Base-by-base conservation (phyloP, 148 eudicot genomes). In the Pharnaceum exiguum region DNA sequence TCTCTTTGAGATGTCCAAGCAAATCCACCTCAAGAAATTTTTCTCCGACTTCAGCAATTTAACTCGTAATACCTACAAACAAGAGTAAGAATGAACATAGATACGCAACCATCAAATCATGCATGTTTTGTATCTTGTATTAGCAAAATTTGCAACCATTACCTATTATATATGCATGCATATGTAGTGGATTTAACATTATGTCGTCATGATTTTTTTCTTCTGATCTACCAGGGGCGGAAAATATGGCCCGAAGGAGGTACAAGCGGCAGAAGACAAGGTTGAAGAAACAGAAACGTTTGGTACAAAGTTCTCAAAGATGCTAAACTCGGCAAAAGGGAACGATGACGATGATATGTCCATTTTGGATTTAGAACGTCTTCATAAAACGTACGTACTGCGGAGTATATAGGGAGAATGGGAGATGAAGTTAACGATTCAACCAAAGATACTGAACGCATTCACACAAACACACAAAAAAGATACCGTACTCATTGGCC, bases 1-100 rank as follows among this genome's bases (percentile, higher is more conserved):
- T 40, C 57, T 72, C 31, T 66, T 57, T 61, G 76, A 72, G 32
- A 54, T 72, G 72, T 58, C 67, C 31, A 55, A 71, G 18, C 37
- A 59, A 60, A 65, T 71, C 19, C 54, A 66, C 13, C 76, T 71
- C 51, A 53, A 71, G 13, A 45, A 29, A 10, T 71, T 66, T 21
- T 60, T 24, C 28, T 66, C 70, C 2, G 62, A 66, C 46, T 71
- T 50, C 39, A 55, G 26, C 48, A 71, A 66, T 40, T 16, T 71
- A n/a, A 51, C 71, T 12, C 44, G 33, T 9, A 59, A 71, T 39
- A 49, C 62, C 16, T 71, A 71, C 47, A 71, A 54, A 55, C 71
- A 71, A 60, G 67, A 66, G 76, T 71, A 51, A 25, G 37, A 18
- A 17, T 3, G 12, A 17, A 18, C 2, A 12, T 38, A 18, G 5